Evolutionary conservation across 441 rosid genomes (phyloP).

Genomic region (Gossypium trilobum): DNA sequence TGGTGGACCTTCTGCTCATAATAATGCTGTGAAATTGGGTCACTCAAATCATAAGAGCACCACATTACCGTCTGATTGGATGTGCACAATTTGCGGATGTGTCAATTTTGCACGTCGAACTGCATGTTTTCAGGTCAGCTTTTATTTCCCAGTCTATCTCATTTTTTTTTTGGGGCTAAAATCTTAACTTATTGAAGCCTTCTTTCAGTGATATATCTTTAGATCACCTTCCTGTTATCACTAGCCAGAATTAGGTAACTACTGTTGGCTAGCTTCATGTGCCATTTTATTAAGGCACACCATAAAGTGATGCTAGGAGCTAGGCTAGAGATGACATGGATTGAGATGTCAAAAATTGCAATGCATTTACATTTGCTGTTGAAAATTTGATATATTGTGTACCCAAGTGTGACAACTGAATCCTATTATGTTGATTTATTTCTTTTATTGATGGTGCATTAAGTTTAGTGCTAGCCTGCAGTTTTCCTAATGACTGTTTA

Average conservation of each 20-base stretch:
- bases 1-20: slow-evolving; percentile 61
- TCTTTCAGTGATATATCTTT: neutral
- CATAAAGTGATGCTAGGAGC: neutral
- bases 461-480: neutral
- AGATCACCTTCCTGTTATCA: neutral
- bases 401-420: neutral
- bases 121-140: slow-evolving; percentile 87
- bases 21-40: slow-evolving; percentile 41
- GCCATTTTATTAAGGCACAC: neutral
- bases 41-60: slow-evolving; percentile 46
- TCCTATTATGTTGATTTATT: neutral
- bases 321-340: neutral
- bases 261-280: slow-evolving; percentile 6
- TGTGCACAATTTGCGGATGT: slow-evolving; percentile 82
- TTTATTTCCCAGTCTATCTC: neutral
- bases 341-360: neutral
- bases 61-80: slow-evolving; percentile 78
- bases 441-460: neutral
- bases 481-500: neutral
- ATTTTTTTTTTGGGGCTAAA: neutral
- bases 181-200: neutral
- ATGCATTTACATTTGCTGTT: neutral
- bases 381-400: neutral
- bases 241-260: neutral
- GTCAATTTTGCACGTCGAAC: slow-evolving; percentile 89